Percentiles rank a stretch among this genome's conserved stretches.
Evolutionary conservation across 768 basidiomycete genomes (phyloP).

Genomic region (Cystobasidium tubakii): DNA sequence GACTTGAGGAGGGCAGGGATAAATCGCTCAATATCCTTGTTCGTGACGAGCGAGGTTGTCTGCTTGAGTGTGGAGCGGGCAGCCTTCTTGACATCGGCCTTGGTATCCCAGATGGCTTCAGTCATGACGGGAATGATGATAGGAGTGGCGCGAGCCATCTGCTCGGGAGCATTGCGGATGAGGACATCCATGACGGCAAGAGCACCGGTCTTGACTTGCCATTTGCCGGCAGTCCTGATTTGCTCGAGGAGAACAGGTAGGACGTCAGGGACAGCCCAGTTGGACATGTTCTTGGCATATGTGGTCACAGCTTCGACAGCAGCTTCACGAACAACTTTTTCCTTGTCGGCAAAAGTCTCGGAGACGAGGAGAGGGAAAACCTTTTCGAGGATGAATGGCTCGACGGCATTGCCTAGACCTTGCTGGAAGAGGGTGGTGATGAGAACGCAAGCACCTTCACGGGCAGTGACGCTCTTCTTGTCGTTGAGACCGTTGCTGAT

Average conservation of each 20-base stretch:
- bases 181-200: slow-evolving; percentile 64
- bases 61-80: slow-evolving; percentile 60
- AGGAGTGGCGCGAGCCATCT: slow-evolving; percentile 54
- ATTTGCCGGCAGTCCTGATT: slow-evolving; percentile 69
- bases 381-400: slow-evolving; percentile 65
- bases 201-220: slow-evolving; percentile 89
- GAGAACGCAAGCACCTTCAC: slow-evolving; percentile 75
- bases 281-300: slow-evolving; percentile 74
- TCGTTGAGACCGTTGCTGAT: slow-evolving; percentile 54
- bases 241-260: slow-evolving; percentile 60
- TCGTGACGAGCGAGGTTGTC: slow-evolving; percentile 88
- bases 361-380: slow-evolving; percentile 67
- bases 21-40: slow-evolving; percentile 85
- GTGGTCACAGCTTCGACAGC: slow-evolving; percentile 70
- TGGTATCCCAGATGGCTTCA: slow-evolving; percentile 88
- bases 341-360: slow-evolving; percentile 90
- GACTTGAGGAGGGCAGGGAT: slow-evolving; percentile 86
- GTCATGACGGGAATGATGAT: slow-evolving; percentile 85
- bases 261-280: slow-evolving; percentile 65
- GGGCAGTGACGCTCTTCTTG: slow-evolving; percentile 84
- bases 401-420: slow-evolving; percentile 61
- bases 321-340: slow-evolving; percentile 79
- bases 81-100: slow-evolving; percentile 74
- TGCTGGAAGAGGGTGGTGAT: slow-evolving; percentile 61
- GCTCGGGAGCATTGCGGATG: slow-evolving; percentile 45